phyloP scores from a whole-genome alignment of 768 basidiomycete species.

The Podaxis mareebaensis region DNA sequence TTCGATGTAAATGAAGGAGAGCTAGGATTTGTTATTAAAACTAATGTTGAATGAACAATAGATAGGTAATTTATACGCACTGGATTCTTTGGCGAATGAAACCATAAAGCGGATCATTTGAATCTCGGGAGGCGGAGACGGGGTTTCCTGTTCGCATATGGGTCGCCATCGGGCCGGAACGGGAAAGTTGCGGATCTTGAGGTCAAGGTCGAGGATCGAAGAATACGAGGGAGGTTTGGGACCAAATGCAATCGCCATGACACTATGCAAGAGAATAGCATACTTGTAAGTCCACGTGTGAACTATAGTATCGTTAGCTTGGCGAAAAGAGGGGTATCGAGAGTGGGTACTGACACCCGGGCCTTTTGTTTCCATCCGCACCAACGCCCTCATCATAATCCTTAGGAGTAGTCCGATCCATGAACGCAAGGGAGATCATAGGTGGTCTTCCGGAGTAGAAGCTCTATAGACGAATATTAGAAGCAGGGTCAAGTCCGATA shows the following conservation, averaged over 20 bases:
- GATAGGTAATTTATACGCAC: slow-evolving; percentile 29
- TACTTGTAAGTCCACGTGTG: slow-evolving; percentile 58
- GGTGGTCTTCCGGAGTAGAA: slow-evolving; percentile 64
- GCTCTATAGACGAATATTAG: slow-evolving; percentile 39
- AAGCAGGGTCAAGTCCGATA: neutral
- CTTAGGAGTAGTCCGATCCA: slow-evolving; percentile 57
- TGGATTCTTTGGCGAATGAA: slow-evolving; percentile 49
- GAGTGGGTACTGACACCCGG: slow-evolving; percentile 37
- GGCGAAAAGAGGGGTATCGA: neutral
- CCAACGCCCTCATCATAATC: slow-evolving; percentile 37
- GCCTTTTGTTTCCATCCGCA: slow-evolving; percentile 37
- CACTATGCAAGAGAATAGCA: slow-evolving; percentile 48
- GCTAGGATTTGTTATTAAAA: slow-evolving; percentile 33
- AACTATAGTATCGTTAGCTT: slow-evolving; percentile 34
- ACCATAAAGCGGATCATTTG: slow-evolving; percentile 45
- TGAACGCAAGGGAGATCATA: slow-evolving; percentile 48
- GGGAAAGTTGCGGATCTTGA: slow-evolving; percentile 59
- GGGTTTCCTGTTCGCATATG: slow-evolving; percentile 24
- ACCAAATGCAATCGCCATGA: slow-evolving; percentile 53
- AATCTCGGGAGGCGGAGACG: slow-evolving; percentile 22
- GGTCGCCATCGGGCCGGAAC: slow-evolving; percentile 50
- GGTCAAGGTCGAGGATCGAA: slow-evolving; percentile 57
- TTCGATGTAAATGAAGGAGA: slow-evolving; percentile 63
- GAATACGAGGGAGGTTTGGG: slow-evolving; percentile 52
- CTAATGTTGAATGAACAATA: neutral